Percentiles rank a stretch among this genome's conserved stretches.
These are phyloP conservation scores for Zizania palustris DNA, from an alignment of 202 grass and related monocot species.

Conservation along the genomic window DNA sequence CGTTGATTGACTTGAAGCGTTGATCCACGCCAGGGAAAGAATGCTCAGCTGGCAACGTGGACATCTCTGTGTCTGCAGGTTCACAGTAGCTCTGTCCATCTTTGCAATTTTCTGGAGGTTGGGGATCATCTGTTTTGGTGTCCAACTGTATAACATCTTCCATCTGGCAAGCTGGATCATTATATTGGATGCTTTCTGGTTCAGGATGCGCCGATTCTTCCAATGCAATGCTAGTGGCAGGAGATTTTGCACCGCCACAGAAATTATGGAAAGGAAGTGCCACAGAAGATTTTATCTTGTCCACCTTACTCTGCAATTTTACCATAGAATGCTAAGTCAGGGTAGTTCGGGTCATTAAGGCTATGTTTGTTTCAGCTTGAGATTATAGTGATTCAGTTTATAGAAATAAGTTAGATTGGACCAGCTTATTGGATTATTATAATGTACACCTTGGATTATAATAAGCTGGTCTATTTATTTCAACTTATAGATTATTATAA, in stretches of 20 bases:
- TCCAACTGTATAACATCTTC: slow-evolving; percentile 74
- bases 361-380: too few relatives aligned
- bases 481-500: too few relatives aligned
- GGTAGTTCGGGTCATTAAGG: not conserved
- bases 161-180: slow-evolving; percentile 48
- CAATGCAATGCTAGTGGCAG: slow-evolving; percentile 20
- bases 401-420: too few relatives aligned
- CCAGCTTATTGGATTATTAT: too few relatives aligned
- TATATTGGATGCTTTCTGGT: slow-evolving; percentile 44
- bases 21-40: slow-evolving; percentile 53
- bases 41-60: slow-evolving; percentile 43
- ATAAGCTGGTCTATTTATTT: too few relatives aligned
- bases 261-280: slow-evolving; percentile 80
- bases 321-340: slow-evolving; percentile 26
- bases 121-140: slow-evolving; percentile 34
- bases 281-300: slow-evolving; percentile 68
- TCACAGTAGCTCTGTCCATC: slow-evolving; percentile 34
- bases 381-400: too few relatives aligned
- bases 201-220: slow-evolving; percentile 30
- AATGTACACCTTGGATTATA: too few relatives aligned
- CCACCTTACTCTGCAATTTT: slow-evolving; percentile 59
- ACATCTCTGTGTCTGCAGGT: slow-evolving; percentile 40
- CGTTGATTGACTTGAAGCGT: slow-evolving; percentile 57
- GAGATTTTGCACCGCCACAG: slow-evolving; percentile 43
- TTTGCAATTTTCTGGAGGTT: slow-evolving; percentile 39